Evolutionary conservation across 2,329 filamentous ascomycete species (phyloP).

Genomic region (Penicillium sp.): DNA sequence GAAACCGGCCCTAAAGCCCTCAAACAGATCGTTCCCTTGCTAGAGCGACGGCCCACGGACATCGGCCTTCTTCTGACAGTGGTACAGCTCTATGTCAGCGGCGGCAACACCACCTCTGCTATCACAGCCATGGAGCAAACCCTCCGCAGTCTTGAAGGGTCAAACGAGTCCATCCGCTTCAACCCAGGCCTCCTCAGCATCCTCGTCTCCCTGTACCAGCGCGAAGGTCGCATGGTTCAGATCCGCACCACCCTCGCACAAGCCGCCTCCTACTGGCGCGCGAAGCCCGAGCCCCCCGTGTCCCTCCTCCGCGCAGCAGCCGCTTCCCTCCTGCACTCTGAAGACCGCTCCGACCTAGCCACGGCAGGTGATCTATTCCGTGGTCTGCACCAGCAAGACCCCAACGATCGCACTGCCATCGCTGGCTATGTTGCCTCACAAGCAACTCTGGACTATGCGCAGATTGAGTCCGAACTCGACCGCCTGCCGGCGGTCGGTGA

Average conservation of each 20-base stretch:
- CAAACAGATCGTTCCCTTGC: constrained; percentile 58
- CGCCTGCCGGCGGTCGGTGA: constrained; percentile 35
- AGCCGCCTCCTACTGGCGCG: constrained; percentile 72
- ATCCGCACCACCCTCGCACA: constrained; percentile 66
- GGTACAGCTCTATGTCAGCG: constrained; percentile 69
- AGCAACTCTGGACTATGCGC: constrained; percentile 44
- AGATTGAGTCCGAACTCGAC: constrained; percentile 30
- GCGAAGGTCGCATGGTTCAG: constrained; percentile 63
- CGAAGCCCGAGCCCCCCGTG: constrained; percentile 50
- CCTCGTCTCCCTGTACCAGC: constrained; percentile 67
- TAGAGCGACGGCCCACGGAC: constrained; percentile 68
- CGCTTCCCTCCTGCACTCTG: constrained; percentile 69
- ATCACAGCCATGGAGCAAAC: constrained; percentile 67
- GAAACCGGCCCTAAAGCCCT: constrained; percentile 59
- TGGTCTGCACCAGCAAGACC: constrained; percentile 58
- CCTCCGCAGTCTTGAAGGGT: constrained; percentile 61
- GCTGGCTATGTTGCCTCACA: constrained; percentile 82
- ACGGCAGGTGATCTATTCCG: constrained; percentile 72
- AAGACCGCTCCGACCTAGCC: constrained; percentile 57
- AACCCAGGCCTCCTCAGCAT: constrained; percentile 77
- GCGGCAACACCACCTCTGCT: constrained; percentile 63
- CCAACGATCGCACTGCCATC: constrained; percentile 56
- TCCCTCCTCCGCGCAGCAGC: constrained; percentile 73
- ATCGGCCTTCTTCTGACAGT: constrained; percentile 71
- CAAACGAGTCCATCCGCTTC: constrained; percentile 62